phyloP scores from a whole-genome alignment of 257 asterid species.

The Nemophila menziesii region DNA sequence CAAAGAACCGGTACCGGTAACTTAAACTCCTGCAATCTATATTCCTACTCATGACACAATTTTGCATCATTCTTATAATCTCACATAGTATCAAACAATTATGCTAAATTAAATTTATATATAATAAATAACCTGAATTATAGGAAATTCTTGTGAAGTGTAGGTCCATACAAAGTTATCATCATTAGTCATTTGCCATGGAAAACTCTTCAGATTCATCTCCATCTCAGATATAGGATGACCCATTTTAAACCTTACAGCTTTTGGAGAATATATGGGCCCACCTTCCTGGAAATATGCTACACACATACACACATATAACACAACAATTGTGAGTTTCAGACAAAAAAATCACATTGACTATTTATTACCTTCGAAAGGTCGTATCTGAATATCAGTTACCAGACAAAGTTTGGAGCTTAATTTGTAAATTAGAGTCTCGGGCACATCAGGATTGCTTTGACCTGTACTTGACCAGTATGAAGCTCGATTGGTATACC shows the following conservation, averaged over 20 bases:
- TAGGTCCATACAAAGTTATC: slow-evolving; percentile 77
- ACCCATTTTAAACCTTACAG: slow-evolving; percentile 60
- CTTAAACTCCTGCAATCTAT: slow-evolving; percentile 56
- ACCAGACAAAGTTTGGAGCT: slow-evolving; percentile 50
- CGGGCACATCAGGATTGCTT: slow-evolving; percentile 49
- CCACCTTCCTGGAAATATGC: slow-evolving; percentile 55
- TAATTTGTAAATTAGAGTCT: slow-evolving; percentile 55
- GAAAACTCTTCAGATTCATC: slow-evolving; percentile 16
- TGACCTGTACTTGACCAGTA: slow-evolving; percentile 91
- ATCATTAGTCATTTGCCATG: slow-evolving; percentile 39
- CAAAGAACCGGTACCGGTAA: slow-evolving; percentile 63
- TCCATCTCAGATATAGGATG: slow-evolving; percentile 39
- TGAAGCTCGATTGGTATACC: slow-evolving; percentile 31
- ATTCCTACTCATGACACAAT: slow-evolving; percentile 35
- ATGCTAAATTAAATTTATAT: too few species aligned
- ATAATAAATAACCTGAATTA: slow-evolving; percentile 49
- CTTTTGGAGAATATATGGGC: slow-evolving; percentile 69
- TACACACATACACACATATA: slow-evolving; percentile 16
- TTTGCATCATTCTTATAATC: too few species aligned
- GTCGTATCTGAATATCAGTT: slow-evolving; percentile 58
- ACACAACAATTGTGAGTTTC: not conserved
- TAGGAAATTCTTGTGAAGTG: slow-evolving; percentile 53
- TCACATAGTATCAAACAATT: too few species aligned
- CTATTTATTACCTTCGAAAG: slow-evolving; percentile 54
- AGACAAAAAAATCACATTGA: too few species aligned